A percentile compares a stretch with the other conserved stretches of the same genome.
Conservation (phyloP, 129 eudicot genomes). For the Artemisia annua region DNA sequence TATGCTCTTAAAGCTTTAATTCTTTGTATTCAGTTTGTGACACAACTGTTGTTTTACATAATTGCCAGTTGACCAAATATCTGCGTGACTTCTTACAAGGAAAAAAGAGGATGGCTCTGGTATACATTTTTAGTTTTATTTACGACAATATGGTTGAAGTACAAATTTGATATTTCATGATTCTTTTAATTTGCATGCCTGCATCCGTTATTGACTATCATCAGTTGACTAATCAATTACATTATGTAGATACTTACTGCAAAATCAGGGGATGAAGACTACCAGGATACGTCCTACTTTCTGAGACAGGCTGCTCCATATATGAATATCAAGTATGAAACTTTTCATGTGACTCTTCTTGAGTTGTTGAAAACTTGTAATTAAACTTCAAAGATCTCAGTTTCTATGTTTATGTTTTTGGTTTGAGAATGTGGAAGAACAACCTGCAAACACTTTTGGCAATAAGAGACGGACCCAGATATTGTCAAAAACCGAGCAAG, state of each 20-base stretch:
- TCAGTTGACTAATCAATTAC: slow-evolving; percentile 11
- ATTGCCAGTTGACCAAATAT: slow-evolving; percentile 71
- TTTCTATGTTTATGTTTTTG: slow-evolving; percentile 34
- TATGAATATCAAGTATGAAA: slow-evolving; percentile 67
- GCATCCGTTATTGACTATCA: background rate
- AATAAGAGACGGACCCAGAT: slow-evolving; percentile 62
- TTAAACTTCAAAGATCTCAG: slow-evolving; percentile 9
- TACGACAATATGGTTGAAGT: slow-evolving; percentile 6
- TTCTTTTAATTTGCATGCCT: background rate
- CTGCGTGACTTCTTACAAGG: slow-evolving; percentile 87
- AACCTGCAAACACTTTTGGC: slow-evolving; percentile 31
- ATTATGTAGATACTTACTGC: slow-evolving; percentile 73
- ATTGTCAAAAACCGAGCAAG: slow-evolving; percentile 45
- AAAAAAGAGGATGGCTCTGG: slow-evolving; percentile 85
- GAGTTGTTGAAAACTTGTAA: background rate
- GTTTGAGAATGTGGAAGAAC: slow-evolving; percentile 59
- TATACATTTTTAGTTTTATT: slow-evolving; percentile 28
- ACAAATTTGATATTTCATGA: slow-evolving; percentile 11
- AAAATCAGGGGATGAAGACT: slow-evolving; percentile 81
- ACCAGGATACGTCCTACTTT: slow-evolving; percentile 71
- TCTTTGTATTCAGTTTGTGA: slow-evolving; percentile 7
- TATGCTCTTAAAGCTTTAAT: background rate
- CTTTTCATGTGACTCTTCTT: background rate
- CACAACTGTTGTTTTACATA: slow-evolving; percentile 11
- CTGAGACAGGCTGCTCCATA: slow-evolving; percentile 84